These are phyloP conservation scores for Trichoderma koningiopsis DNA, from an alignment of 2,329 filamentous ascomycete species.

Conservation along the genomic window DNA sequence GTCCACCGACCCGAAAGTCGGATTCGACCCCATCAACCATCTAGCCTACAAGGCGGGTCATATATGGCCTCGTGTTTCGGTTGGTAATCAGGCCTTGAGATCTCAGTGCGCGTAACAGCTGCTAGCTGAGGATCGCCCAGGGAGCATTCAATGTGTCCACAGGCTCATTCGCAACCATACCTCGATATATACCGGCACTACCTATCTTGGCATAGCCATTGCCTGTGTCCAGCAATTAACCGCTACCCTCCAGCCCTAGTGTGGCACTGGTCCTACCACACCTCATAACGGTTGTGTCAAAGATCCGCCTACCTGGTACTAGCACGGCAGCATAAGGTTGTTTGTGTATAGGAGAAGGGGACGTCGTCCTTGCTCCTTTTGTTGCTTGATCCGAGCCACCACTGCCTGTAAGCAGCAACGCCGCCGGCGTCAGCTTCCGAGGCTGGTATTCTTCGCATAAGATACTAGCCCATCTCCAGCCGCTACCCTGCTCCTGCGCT, in stretches of 20 bases:
- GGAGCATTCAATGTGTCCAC: neutral
- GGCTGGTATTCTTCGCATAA: neutral
- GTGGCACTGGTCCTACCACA: neutral
- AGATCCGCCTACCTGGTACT: neutral
- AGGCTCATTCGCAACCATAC: neutral
- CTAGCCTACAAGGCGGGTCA: slow-evolving; percentile 8
- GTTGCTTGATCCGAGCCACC: neutral
- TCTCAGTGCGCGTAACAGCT: slow-evolving; percentile 12
- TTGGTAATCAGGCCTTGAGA: slow-evolving; percentile 12
- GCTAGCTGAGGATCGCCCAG: slow-evolving; percentile 20
- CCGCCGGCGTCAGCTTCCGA: neutral
- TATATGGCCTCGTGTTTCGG: neutral
- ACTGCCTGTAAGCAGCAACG: neutral
- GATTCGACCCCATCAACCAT: slow-evolving; percentile 23
- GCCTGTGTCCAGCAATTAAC: neutral
- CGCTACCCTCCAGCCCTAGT: neutral
- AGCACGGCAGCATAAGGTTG: neutral
- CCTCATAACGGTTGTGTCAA: neutral
- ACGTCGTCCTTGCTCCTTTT: neutral
- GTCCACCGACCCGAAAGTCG: slow-evolving; percentile 25
- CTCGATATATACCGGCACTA: neutral
- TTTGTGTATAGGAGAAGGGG: neutral
- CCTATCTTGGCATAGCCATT: neutral
- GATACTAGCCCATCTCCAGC: neutral
- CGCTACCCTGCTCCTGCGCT: neutral